A percentile compares a stretch with the other conserved stretches of the same genome.
phyloP scores from a whole-genome alignment of 163 green algal species.

The Chloromonas sp. region DNA sequence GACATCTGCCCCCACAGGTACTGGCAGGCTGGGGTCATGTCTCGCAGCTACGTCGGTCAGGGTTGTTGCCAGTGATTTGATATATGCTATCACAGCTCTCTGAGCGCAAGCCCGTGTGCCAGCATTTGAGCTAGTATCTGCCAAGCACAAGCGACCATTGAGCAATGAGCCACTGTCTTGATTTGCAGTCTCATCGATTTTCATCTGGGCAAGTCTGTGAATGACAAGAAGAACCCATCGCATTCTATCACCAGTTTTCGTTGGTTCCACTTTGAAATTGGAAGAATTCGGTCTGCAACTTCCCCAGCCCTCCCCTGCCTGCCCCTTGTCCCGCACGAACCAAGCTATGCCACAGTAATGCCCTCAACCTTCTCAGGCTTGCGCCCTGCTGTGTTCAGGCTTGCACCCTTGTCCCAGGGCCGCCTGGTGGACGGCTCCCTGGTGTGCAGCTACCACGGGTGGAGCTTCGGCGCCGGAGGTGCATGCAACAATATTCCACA shows the following conservation, averaged over 20 bases:
- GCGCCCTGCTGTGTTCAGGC: slow-evolving; percentile 8
- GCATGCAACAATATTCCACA: slow-evolving; percentile 55
- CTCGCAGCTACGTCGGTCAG: background rate
- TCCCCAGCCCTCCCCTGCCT: no score
- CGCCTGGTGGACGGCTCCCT: slow-evolving; percentile 49
- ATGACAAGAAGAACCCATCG: no score
- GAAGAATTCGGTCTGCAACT: no score
- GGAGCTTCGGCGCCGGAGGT: slow-evolving; percentile 50
- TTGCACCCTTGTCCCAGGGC: slow-evolving; percentile 49
- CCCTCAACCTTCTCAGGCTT: background rate
- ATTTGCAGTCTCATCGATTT: background rate
- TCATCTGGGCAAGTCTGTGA: background rate
- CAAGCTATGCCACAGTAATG: background rate
- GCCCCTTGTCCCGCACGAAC: no score
- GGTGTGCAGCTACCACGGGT: slow-evolving; percentile 65
- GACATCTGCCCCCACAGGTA: background rate
- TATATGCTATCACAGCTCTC: no score
- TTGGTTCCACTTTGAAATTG: no score
- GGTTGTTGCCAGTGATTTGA: no score
- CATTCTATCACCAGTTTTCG: no score
- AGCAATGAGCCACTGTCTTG: no score
- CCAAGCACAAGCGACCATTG: no score
- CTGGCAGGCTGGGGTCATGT: background rate
- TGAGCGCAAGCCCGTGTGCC: background rate
- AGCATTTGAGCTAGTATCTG: background rate